phyloP scores from a whole-genome alignment of 1,284 basidiomycete species.

The Moesziomyces aphidis region DNA sequence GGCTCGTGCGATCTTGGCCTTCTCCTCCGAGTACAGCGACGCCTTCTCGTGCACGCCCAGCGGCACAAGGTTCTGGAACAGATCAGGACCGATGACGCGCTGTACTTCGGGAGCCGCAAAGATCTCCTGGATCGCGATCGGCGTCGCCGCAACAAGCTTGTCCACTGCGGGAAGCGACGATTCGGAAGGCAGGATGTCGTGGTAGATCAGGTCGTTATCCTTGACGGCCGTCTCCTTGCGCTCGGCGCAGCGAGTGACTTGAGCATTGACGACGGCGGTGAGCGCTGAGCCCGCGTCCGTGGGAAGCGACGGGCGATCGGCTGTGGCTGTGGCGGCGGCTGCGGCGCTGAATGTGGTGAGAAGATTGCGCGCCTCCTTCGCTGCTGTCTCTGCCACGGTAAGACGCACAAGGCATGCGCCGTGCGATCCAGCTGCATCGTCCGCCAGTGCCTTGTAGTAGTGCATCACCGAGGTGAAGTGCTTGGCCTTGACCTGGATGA shows the following conservation, averaged over 20 bases:
- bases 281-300: conserved; percentile 84
- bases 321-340: conserved; percentile 74
- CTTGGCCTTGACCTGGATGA: conserved; percentile 90
- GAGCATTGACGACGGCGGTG: conserved; percentile 83
- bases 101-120: conserved; percentile 92
- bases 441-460: conserved; percentile 85
- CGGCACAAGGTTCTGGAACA: conserved; percentile 89
- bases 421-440: conserved; percentile 81
- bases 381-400: conserved; percentile 80
- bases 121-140: conserved; percentile 92
- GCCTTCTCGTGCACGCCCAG: conserved; percentile 95
- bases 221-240: conserved; percentile 80
- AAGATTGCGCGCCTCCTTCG: conserved; percentile 84
- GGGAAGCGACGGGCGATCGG: conserved; percentile 78
- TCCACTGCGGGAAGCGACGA: conserved; percentile 85
- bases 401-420: conserved; percentile 87
- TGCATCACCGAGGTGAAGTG: conserved; percentile 88
- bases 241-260: conserved; percentile 81
- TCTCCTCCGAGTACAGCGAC: conserved; percentile 96
- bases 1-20: conserved; percentile 91
- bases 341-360: conserved; percentile 79
- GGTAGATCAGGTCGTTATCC: conserved; percentile 98
- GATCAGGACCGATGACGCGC: conserved; percentile 91
- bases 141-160: conserved; percentile 80
- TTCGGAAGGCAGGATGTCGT: conserved; percentile 86